Percentiles rank a stretch among this genome's conserved stretches.
Evolutionary conservation across 306 rosid genomes (phyloP).

Genomic region (Dryas alaskensis): DNA sequence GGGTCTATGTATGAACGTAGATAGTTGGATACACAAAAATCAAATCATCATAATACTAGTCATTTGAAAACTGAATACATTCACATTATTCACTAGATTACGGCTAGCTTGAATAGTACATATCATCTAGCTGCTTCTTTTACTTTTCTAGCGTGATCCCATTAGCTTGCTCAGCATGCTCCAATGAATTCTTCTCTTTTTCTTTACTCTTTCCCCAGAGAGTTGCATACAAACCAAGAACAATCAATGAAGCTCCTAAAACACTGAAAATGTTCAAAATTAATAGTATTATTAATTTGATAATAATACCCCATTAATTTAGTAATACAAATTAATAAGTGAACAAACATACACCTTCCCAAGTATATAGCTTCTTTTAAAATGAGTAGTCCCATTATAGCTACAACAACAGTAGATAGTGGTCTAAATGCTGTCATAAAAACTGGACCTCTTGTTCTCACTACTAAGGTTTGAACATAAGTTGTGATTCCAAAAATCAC

Average conservation of each 20-base stretch:
- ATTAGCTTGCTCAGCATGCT: background rate
- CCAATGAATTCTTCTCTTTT: background rate
- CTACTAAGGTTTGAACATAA: constrained; percentile 19
- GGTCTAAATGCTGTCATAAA: constrained; percentile 33
- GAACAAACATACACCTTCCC: constrained; percentile 18
- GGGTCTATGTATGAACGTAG: too few species aligned
- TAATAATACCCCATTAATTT: background rate
- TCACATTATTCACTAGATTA: background rate
- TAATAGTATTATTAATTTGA: background rate
- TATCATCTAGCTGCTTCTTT: background rate
- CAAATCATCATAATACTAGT: too few species aligned
- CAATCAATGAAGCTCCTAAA: constrained; percentile 20
- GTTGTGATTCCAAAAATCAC: constrained; percentile 10
- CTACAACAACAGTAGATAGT: constrained; percentile 6
- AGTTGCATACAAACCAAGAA: constrained; percentile 27
- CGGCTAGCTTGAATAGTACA: background rate
- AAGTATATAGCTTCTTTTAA: constrained; percentile 27
- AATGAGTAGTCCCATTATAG: constrained; percentile 18
- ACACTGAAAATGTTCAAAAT: background rate
- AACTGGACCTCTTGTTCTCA: constrained; percentile 26
- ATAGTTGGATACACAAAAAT: too few species aligned
- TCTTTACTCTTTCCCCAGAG: constrained; percentile 29
- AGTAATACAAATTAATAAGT: background rate
- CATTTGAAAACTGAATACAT: too few species aligned
- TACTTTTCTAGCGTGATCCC: background rate